These are phyloP conservation scores for Clonostachys rhizophaga DNA, from an alignment of 2,329 filamentous ascomycete genomes.

Conservation along the genomic window DNA sequence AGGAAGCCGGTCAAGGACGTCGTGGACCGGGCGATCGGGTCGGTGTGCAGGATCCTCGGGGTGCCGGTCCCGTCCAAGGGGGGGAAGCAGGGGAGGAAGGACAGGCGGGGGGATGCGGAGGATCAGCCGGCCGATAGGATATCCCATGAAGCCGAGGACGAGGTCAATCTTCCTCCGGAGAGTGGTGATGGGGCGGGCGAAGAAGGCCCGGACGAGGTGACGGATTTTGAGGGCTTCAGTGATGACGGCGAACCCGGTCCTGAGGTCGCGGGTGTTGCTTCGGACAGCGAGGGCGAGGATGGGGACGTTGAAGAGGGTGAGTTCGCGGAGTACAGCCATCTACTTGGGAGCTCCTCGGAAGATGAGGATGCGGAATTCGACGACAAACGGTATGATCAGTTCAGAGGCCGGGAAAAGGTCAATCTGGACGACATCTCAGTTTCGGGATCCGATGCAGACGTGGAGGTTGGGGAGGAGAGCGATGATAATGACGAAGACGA, in stretches of 20 bases:
- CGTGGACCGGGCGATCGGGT: slow-evolving; percentile 40
- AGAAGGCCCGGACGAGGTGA: slow-evolving; percentile 20
- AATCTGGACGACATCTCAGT: slow-evolving; percentile 33
- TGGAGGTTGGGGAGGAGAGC: slow-evolving; percentile 2
- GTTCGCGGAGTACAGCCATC: slow-evolving; percentile 34
- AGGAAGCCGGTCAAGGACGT: slow-evolving; percentile 43
- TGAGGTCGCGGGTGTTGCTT: slow-evolving; percentile 8
- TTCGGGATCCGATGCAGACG: slow-evolving; percentile 19
- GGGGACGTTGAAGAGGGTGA: slow-evolving; percentile 11
- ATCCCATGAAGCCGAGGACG: slow-evolving; percentile 5
- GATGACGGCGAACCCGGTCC: slow-evolving; percentile 16
- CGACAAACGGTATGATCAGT: slow-evolving; percentile 18
- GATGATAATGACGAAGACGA: not conserved
- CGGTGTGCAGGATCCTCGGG: slow-evolving; percentile 41
- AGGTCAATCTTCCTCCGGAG: slow-evolving; percentile 8
- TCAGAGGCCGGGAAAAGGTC: slow-evolving; percentile 24
- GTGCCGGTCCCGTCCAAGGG: slow-evolving; percentile 36
- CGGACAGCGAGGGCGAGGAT: slow-evolving; percentile 22
- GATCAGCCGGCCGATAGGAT: slow-evolving; percentile 15
- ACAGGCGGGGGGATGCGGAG: slow-evolving; percentile 20
- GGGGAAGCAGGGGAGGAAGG: slow-evolving; percentile 19
- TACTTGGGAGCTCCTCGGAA: slow-evolving; percentile 39
- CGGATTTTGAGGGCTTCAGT: slow-evolving; percentile 28
- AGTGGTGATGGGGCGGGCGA: slow-evolving; percentile 10
- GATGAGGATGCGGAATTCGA: slow-evolving; percentile 28